Evolutionary conservation across 768 basidiomycete genomes (phyloP).

Genomic region (Paxillus involutus): DNA sequence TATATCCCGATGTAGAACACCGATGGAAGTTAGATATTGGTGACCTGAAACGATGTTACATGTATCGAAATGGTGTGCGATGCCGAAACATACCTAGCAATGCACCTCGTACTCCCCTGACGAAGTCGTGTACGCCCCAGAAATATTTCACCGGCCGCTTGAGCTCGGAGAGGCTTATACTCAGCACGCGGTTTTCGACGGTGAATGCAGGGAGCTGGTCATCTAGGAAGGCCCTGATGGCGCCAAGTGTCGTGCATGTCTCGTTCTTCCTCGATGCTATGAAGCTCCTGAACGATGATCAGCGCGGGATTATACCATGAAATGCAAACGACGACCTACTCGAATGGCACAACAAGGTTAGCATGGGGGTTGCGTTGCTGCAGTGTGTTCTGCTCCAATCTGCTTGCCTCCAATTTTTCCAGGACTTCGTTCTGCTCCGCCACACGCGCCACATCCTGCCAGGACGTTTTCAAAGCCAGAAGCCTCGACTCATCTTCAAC

Average conservation of each 20-base stretch:
- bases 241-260: neutral
- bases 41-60: conserved; percentile 4
- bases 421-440: neutral
- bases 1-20: conserved; percentile 18
- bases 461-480: conserved; percentile 3
- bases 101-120: conserved; percentile 13
- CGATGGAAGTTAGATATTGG: no score
- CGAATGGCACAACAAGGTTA: conserved; percentile 1
- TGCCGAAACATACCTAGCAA: conserved; percentile 9
- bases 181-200: conserved; percentile 5
- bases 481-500: neutral
- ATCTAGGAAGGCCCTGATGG: conserved; percentile 5
- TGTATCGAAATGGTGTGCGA: neutral
- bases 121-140: conserved; percentile 19
- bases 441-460: conserved; percentile 5
- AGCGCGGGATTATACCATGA: no score
- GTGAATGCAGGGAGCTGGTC: neutral
- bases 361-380: neutral
- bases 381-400: no score
- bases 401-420: neutral
- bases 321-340: neutral
- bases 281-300: neutral
- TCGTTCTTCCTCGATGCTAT: neutral
- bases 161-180: conserved; percentile 1
- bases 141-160: conserved; percentile 12